These are phyloP conservation scores for Suhomyces vadensis DNA, from an alignment of 805 yeast species.

Conservation along the genomic window DNA sequence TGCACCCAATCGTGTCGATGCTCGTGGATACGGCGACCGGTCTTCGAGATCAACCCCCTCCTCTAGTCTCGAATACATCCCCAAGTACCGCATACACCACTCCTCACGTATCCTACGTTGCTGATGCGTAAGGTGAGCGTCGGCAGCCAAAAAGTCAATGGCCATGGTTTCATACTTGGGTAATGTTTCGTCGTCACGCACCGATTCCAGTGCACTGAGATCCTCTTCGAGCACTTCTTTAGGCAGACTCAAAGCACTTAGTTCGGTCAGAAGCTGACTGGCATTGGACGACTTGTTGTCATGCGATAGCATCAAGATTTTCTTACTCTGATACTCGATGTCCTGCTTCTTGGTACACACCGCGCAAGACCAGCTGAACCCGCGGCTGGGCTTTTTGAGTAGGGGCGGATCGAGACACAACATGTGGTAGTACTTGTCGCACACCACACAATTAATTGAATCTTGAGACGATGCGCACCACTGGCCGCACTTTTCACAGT, in stretches of 20 bases:
- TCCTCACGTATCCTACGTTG: constrained; percentile 61
- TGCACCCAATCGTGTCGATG: constrained; percentile 72
- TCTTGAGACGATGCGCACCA: constrained; percentile 75
- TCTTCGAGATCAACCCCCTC: constrained; percentile 79
- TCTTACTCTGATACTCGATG: constrained; percentile 39
- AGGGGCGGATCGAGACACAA: constrained; percentile 85
- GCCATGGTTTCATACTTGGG: constrained; percentile 64
- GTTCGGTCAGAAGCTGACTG: constrained; percentile 29
- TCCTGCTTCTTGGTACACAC: constrained; percentile 65
- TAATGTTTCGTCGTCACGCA: constrained; percentile 15
- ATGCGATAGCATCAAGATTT: constrained; percentile 41
- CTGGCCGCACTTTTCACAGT: constrained; percentile 74
- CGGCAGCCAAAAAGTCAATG: constrained; percentile 50
- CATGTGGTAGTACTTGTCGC: constrained; percentile 72
- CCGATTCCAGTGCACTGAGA: constrained; percentile 6
- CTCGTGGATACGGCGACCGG: constrained; percentile 73
- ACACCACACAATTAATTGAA: constrained; percentile 77
- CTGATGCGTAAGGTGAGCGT: constrained; percentile 38
- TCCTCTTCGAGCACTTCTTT: constrained; percentile 10
- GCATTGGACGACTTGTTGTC: constrained; percentile 44
- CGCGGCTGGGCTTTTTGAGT: constrained; percentile 74
- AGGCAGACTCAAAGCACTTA: constrained; percentile 14
- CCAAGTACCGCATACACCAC: constrained; percentile 81
- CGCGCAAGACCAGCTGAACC: constrained; percentile 90
- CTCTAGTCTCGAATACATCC: constrained; percentile 70